phyloP scores from a whole-genome alignment of 768 basidiomycete genomes.

The Postia placenta region DNA sequence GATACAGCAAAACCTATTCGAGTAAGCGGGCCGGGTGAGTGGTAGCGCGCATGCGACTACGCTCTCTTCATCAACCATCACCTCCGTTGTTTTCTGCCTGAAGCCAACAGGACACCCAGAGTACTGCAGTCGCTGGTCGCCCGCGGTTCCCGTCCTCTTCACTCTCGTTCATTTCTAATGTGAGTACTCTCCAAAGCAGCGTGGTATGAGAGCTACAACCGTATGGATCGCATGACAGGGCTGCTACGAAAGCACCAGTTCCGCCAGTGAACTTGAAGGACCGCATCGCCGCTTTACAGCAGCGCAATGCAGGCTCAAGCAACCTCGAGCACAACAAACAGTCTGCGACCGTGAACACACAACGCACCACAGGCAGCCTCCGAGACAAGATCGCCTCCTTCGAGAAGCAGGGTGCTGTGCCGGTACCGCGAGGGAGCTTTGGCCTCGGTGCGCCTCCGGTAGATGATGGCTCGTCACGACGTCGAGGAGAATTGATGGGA shows the following conservation, averaged over 20 bases:
- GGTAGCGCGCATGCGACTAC: slow-evolving; percentile 3
- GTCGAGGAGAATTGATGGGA: slow-evolving; percentile 65
- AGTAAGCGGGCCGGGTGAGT: slow-evolving; percentile 1
- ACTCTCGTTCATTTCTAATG: slow-evolving; percentile 14
- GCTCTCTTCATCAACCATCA: slow-evolving; percentile 17
- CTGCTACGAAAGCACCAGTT: slow-evolving; percentile 18
- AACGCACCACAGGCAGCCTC: slow-evolving; percentile 17
- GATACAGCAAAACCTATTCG: too few species aligned
- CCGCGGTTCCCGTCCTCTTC: slow-evolving; percentile 23
- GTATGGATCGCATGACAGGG: slow-evolving; percentile 17
- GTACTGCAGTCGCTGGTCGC: slow-evolving; percentile 27
- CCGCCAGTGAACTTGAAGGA: slow-evolving; percentile 60
- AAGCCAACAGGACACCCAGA: slow-evolving; percentile 18
- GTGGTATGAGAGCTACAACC: neutral
- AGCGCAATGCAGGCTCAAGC: slow-evolving; percentile 31
- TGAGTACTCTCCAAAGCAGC: slow-evolving; percentile 8
- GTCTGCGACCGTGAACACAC: slow-evolving; percentile 5
- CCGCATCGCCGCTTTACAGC: slow-evolving; percentile 77
- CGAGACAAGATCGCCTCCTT: slow-evolving; percentile 77
- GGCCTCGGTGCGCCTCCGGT: slow-evolving; percentile 59
- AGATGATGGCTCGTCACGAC: slow-evolving; percentile 40
- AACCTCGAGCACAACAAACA: slow-evolving; percentile 14
- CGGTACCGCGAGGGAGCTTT: slow-evolving; percentile 71
- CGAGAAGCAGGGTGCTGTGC: slow-evolving; percentile 70
- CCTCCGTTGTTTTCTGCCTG: slow-evolving; percentile 4